Evolutionary conservation across 495 filamentous ascomycete genomes (phyloP).

Genomic region (Apodospora peruviana): DNA sequence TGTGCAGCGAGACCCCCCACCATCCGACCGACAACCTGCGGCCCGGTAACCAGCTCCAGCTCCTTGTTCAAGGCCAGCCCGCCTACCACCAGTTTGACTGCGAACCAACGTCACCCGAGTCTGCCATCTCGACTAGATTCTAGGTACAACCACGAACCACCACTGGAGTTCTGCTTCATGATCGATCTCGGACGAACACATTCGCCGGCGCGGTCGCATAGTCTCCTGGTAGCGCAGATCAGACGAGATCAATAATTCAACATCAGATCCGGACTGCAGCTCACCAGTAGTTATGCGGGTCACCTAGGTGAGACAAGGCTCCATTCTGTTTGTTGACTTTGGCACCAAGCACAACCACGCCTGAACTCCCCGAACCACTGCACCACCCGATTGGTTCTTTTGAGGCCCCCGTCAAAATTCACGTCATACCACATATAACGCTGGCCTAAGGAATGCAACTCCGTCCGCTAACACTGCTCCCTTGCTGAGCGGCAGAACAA

Average conservation of each 20-base stretch:
- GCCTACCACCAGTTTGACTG: no score
- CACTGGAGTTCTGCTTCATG: constrained; percentile 5
- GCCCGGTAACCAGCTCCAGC: background rate
- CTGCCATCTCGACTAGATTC: no score
- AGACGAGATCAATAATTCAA: no score
- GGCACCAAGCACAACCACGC: background rate
- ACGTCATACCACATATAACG: background rate
- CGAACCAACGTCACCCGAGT: background rate
- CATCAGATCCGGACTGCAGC: constrained; percentile 5
- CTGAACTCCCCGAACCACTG: background rate
- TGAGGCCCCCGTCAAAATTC: background rate
- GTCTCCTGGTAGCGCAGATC: constrained; percentile 4
- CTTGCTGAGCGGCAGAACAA: constrained; percentile 14
- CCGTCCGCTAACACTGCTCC: constrained; percentile 14
- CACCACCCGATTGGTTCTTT: constrained; percentile 10
- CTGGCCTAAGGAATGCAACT: constrained; percentile 10
- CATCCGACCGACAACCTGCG: background rate
- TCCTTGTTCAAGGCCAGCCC: no score
- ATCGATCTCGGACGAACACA: background rate
- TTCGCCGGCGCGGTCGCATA: background rate
- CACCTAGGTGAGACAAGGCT: constrained; percentile 17
- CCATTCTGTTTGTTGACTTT: constrained; percentile 21
- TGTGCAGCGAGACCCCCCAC: background rate
- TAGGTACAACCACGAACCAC: background rate
- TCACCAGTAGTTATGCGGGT: constrained; percentile 9